Evolutionary conservation across 2,329 filamentous ascomycete genomes (phyloP).

Genomic region (Claviceps sp.): DNA sequence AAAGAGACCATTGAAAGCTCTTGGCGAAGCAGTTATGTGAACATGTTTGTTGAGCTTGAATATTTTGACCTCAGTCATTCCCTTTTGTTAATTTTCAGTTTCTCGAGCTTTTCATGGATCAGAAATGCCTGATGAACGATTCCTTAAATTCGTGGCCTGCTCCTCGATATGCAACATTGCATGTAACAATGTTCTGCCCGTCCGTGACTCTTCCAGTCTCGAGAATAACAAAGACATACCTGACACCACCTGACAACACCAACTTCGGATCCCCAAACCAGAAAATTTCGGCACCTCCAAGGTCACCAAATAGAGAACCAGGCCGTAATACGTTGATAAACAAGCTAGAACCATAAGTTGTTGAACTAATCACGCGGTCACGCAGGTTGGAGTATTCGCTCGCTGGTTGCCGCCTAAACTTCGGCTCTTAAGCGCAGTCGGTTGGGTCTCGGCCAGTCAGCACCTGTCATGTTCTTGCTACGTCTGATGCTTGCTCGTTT

Average conservation of each 20-base stretch:
- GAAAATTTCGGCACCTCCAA: too few species aligned
- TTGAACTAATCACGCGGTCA: not conserved
- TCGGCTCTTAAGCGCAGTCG: conserved; percentile 4
- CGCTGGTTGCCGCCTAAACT: conserved; percentile 6
- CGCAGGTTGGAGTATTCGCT: not conserved
- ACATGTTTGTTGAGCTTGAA: too few species aligned
- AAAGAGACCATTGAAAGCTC: too few species aligned
- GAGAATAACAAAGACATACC: too few species aligned
- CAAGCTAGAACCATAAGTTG: not conserved
- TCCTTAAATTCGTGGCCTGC: not conserved
- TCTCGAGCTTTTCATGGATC: not conserved
- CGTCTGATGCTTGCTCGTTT: conserved; percentile 3
- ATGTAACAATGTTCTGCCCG: not conserved
- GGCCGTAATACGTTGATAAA: not conserved
- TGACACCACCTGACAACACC: too few species aligned
- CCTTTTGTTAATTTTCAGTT: not conserved
- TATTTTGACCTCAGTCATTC: too few species aligned
- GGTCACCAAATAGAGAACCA: too few species aligned
- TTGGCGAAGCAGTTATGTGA: too few species aligned
- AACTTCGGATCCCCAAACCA: too few species aligned
- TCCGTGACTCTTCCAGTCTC: not conserved
- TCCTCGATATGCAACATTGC: not conserved
- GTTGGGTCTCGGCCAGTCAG: not conserved
- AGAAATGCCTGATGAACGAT: too few species aligned
- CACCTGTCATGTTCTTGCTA: not conserved